Evolutionary conservation across 2,329 filamentous ascomycete genomes (phyloP).

Genomic region (Cytospora paraplurivora): DNA sequence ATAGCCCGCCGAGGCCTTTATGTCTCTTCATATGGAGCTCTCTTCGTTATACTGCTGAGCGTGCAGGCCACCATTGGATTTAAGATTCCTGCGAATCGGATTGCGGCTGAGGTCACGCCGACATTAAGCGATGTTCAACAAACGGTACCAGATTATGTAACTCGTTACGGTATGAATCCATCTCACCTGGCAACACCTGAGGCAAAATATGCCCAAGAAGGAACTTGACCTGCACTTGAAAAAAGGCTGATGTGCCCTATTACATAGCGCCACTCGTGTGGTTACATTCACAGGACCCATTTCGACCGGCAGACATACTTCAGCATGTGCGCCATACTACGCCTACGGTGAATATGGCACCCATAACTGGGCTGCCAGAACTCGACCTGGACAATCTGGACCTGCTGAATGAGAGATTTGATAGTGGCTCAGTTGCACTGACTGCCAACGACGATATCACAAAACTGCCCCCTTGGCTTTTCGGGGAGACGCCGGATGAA

Average conservation of each 20-base stretch:
- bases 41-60: not conserved
- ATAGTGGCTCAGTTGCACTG: conserved; percentile 32
- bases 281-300: conserved; percentile 39
- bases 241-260: not conserved
- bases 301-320: conserved; percentile 36
- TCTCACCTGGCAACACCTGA: conserved; percentile 2
- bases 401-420: conserved; percentile 31
- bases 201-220: not conserved
- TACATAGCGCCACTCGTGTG: conserved; percentile 37
- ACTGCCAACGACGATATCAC: conserved; percentile 36
- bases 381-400: conserved; percentile 37
- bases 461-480: conserved; percentile 35
- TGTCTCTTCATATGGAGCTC: conserved; percentile 1
- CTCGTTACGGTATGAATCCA: conserved; percentile 34
- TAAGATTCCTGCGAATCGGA: not conserved
- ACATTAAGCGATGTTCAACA: not conserved
- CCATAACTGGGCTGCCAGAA: conserved; percentile 29
- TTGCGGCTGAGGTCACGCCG: not conserved
- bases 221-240: not conserved
- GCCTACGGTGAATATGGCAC: conserved; percentile 29
- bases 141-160: conserved; percentile 36
- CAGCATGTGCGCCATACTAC: conserved; percentile 37
- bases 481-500: conserved; percentile 34
- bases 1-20: not conserved
- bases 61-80: not conserved